These are phyloP conservation scores for Linum trigynum DNA, from an alignment of 345 rosid genomes.

Conservation along the genomic window DNA sequence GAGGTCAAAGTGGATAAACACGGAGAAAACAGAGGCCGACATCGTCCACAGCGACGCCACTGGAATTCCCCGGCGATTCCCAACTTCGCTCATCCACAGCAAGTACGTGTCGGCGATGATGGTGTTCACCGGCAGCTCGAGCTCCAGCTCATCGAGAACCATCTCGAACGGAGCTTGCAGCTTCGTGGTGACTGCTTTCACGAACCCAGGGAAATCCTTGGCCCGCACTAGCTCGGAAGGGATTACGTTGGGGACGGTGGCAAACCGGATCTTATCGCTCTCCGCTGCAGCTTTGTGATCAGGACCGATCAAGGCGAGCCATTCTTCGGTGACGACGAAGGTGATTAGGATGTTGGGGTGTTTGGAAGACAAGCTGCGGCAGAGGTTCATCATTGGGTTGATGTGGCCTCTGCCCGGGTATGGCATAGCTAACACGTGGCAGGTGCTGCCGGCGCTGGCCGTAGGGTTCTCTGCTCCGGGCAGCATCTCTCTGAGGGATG, in stretches of 20 bases:
- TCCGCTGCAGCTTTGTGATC: slow-evolving; percentile 4
- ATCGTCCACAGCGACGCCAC: slow-evolving; percentile 43
- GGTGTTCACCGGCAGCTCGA: slow-evolving; percentile 14
- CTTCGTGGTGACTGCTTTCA: slow-evolving; percentile 17
- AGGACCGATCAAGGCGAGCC: slow-evolving; percentile 18
- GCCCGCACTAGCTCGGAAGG: slow-evolving; percentile 25
- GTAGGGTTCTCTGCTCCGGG: background rate
- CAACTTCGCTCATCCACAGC: slow-evolving; percentile 29
- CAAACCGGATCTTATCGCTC: slow-evolving; percentile 9
- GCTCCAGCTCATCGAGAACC: slow-evolving; percentile 23
- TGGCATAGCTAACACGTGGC: slow-evolving; percentile 24
- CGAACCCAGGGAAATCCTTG: slow-evolving; percentile 9
- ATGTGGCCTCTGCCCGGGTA: slow-evolving; percentile 27
- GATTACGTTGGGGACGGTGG: slow-evolving; percentile 20
- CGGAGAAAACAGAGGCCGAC: slow-evolving; percentile 29
- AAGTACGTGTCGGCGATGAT: slow-evolving; percentile 31
- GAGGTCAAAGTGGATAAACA: slow-evolving; percentile 15
- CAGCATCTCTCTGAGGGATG: background rate
- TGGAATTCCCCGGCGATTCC: slow-evolving; percentile 32
- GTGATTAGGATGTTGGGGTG: slow-evolving; percentile 14
- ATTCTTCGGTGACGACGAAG: slow-evolving; percentile 29
- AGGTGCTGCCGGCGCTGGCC: background rate
- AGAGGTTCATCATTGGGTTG: slow-evolving; percentile 31
- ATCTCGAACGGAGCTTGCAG: slow-evolving; percentile 21
- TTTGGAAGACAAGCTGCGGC: slow-evolving; percentile 21